phyloP scores from a whole-genome alignment of 148 eudicot species.

The Rhododendron henanense region DNA sequence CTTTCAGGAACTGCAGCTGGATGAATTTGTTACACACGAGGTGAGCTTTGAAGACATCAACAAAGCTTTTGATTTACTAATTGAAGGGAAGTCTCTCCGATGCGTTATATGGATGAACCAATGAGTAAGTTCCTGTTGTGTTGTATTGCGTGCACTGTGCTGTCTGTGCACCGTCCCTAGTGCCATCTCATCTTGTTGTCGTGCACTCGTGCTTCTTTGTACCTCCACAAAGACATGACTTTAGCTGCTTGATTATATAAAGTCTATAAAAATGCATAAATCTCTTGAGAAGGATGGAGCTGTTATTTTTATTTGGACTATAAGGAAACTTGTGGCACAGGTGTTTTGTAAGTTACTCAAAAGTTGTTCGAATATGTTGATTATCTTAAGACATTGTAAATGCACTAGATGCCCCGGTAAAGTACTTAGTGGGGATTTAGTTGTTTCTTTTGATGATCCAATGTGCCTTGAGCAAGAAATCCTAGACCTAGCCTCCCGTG shows the following conservation, averaged over 20 bases:
- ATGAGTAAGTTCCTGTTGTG: background rate
- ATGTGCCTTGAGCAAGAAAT: constrained; percentile 34
- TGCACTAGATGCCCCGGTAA: constrained; percentile 36
- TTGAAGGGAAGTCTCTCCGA: constrained; percentile 60
- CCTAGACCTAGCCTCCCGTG: constrained; percentile 22
- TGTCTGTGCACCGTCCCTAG: background rate
- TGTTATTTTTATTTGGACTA: background rate
- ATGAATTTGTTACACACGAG: constrained; percentile 71
- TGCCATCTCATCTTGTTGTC: background rate
- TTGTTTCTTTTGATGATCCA: constrained; percentile 28
- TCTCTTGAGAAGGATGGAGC: background rate
- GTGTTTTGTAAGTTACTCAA: background rate
- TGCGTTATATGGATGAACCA: constrained; percentile 77
- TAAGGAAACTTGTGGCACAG: background rate
- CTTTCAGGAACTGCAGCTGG: constrained; percentile 57
- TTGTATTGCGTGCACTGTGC: background rate
- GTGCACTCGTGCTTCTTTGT: background rate
- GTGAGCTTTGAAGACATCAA: constrained; percentile 66
- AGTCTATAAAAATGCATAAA: background rate
- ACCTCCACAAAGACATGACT: constrained; percentile 1
- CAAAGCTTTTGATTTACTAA: constrained; percentile 65
- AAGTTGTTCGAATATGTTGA: too few relatives aligned
- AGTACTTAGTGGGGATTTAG: constrained; percentile 15
- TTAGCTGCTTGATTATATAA: background rate
- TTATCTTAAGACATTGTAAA: constrained; percentile 21